Percentiles rank a stretch among this genome's conserved stretches.
phyloP scores from a whole-genome alignment of 306 rosid species.

The Heteromeles arbutifolia region DNA sequence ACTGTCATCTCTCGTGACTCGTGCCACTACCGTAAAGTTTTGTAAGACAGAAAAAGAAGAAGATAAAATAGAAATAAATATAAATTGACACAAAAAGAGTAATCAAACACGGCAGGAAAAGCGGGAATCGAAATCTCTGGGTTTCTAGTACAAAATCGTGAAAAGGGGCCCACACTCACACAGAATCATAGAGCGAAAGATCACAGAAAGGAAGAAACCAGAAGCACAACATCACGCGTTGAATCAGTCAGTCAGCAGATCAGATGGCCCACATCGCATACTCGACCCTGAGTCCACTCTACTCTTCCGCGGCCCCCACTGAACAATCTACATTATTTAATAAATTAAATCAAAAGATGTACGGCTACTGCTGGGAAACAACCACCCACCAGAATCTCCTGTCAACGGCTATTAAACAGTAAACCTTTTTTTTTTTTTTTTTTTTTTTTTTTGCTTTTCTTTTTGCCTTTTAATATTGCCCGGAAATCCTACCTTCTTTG shows the following conservation, averaged over 20 bases:
- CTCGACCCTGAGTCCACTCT: too few species aligned
- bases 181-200: not conserved
- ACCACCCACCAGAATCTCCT: not conserved
- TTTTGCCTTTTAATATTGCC: not conserved
- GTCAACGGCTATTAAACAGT: not conserved
- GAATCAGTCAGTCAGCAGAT: not conserved
- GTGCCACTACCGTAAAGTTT: too few species aligned
- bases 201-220: not conserved
- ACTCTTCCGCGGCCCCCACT: not conserved
- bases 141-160: not conserved
- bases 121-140: not conserved
- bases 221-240: not conserved
- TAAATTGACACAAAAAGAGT: too few species aligned
- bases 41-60: not conserved
- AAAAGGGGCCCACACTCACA: not conserved
- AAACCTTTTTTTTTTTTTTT: not conserved
- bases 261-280: not conserved
- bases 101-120: not conserved
- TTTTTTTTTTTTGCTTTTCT: too few species aligned
- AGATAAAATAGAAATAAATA: too few species aligned
- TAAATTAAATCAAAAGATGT: not conserved
- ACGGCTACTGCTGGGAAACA: not conserved
- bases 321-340: not conserved
- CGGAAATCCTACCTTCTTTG: not conserved
- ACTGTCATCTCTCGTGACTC: too few species aligned